Conservation (phyloP, 1,284 basidiomycete genomes). For the Ganoderma meredithae region DNA sequence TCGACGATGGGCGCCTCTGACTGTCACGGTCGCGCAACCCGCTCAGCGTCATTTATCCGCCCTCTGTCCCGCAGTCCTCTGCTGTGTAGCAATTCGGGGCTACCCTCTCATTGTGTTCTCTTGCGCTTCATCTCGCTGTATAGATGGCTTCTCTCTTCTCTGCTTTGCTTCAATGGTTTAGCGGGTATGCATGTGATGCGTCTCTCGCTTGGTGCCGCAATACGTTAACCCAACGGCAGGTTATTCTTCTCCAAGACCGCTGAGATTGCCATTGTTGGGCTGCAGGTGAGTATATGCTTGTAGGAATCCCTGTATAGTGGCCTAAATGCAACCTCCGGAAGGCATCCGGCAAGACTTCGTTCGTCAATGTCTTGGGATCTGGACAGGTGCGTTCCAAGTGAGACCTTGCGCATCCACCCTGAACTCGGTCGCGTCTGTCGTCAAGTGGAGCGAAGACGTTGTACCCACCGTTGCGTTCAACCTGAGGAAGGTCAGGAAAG, state of each 20-base stretch:
- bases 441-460: constrained; percentile 90
- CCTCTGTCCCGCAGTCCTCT: not conserved
- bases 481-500: constrained; percentile 84
- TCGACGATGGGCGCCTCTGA: constrained; percentile 8
- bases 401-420: not conserved
- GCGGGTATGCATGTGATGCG: constrained; percentile 51
- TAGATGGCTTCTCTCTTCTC: constrained; percentile 71
- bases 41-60: not conserved
- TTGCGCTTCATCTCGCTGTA: not conserved
- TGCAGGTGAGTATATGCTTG: constrained; percentile 67
- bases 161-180: constrained; percentile 73
- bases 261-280: constrained; percentile 92
- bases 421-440: not conserved
- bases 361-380: constrained; percentile 89
- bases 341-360: constrained; percentile 95
- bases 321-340: constrained; percentile 43
- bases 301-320: not conserved
- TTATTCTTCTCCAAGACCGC: constrained; percentile 90
- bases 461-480: constrained; percentile 96
- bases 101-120: not conserved
- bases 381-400: constrained; percentile 68
- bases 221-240: constrained; percentile 43
- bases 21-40: constrained; percentile 14
- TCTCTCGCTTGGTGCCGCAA: not conserved
- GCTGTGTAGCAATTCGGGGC: not conserved